These are phyloP conservation scores for Arthrinium puccinioides DNA, from an alignment of 2,329 filamentous ascomycete genomes.

Conservation along the genomic window DNA sequence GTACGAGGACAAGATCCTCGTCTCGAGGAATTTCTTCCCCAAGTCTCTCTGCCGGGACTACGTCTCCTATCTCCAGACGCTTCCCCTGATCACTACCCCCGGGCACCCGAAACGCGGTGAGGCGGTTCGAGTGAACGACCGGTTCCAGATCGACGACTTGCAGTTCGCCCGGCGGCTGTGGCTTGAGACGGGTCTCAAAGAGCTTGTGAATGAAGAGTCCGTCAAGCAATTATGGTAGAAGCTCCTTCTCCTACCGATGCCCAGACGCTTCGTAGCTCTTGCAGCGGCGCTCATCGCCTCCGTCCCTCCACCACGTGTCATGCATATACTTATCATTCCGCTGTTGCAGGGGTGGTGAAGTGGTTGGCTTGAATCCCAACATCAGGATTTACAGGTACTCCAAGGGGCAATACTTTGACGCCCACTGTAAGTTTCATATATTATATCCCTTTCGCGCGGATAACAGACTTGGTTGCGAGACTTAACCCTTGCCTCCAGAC, in stretches of 20 bases:
- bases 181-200: conserved; percentile 66
- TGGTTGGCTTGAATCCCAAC: conserved; percentile 60
- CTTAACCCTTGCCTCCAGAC: conserved; percentile 34
- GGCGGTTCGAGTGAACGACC: conserved; percentile 80
- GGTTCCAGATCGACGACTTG: conserved; percentile 74
- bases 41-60: conserved; percentile 68
- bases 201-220: conserved; percentile 40
- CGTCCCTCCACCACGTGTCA: neutral
- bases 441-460: neutral
- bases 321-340: neutral
- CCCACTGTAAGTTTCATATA: conserved; percentile 63
- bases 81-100: conserved; percentile 72
- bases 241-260: no score
- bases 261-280: neutral
- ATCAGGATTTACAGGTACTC: conserved; percentile 85
- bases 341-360: conserved; percentile 1
- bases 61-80: conserved; percentile 58
- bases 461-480: neutral
- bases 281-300: neutral
- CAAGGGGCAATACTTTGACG: conserved; percentile 83
- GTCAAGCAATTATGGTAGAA: conserved; percentile 39
- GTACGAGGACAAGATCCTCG: conserved; percentile 56
- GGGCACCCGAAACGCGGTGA: conserved; percentile 72
- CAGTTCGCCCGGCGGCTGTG: conserved; percentile 70
- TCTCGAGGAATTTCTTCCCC: conserved; percentile 69